Conservation (phyloP, 129 eudicot species). For the Flaveria bidentis region DNA sequence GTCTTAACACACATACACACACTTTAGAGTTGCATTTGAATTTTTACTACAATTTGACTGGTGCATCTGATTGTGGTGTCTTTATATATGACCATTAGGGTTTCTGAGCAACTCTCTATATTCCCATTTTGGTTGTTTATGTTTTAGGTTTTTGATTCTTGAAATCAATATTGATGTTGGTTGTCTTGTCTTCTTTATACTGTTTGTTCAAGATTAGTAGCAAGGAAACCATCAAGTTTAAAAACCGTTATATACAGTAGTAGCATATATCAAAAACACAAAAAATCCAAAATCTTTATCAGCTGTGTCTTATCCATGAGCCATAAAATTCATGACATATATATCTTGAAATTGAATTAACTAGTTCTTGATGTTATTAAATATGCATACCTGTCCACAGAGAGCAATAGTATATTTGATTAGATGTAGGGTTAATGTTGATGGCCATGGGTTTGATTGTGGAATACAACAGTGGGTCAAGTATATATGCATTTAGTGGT, state of each 20-base stretch:
- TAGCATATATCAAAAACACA: not conserved
- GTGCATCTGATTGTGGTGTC: not conserved
- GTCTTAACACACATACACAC: not conserved
- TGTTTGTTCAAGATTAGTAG: slow-evolving; percentile 4
- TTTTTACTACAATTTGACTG: not conserved
- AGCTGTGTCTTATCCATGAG: too few relatives aligned
- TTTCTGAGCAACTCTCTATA: not conserved
- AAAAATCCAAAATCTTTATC: not conserved
- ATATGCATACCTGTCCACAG: too few relatives aligned
- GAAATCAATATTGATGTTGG: not conserved
- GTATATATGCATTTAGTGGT: too few relatives aligned
- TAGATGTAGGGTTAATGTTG: too few relatives aligned
- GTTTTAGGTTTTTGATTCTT: slow-evolving; percentile 14
- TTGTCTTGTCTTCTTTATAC: not conserved
- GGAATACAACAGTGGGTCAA: too few relatives aligned
- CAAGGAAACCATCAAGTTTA: slow-evolving; percentile 5
- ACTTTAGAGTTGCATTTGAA: slow-evolving; percentile 7
- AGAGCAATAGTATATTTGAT: too few relatives aligned
- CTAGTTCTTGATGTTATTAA: not conserved
- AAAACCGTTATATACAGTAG: not conserved
- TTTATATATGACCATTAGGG: slow-evolving; percentile 6
- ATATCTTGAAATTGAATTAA: not conserved
- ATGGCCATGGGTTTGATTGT: too few relatives aligned
- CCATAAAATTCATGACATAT: too few relatives aligned
- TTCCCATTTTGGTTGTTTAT: slow-evolving; percentile 5